Conservation (phyloP, 495 filamentous ascomycete species). For the Aspergillus ostianus region DNA sequence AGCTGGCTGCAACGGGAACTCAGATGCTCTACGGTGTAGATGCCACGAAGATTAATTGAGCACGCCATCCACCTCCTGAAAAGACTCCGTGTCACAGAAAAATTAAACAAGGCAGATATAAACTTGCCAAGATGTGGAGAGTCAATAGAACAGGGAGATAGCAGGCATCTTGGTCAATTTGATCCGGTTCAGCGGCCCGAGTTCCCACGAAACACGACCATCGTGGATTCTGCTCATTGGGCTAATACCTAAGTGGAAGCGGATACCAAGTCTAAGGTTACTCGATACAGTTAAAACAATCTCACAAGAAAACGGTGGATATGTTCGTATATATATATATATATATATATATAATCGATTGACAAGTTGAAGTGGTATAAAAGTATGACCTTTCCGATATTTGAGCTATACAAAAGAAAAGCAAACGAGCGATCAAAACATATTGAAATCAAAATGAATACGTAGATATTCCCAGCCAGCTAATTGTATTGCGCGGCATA, state of each 20-base stretch:
- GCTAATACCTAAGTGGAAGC: background rate
- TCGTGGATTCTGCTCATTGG: background rate
- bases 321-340: no score
- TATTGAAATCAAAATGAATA: constrained; percentile 15
- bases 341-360: no score
- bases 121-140: constrained; percentile 9
- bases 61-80: no score
- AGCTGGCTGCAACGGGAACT: background rate
- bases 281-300: no score
- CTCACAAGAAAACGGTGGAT: no score
- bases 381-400: background rate
- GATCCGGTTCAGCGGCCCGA: constrained; percentile 8
- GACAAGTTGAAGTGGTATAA: background rate
- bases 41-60: no score
- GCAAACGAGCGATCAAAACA: constrained; percentile 26
- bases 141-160: background rate
- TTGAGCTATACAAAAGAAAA: constrained; percentile 8
- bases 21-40: no score
- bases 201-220: background rate
- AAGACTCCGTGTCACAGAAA: no score
- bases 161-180: background rate
- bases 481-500: constrained; percentile 37
- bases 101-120: no score
- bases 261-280: no score
- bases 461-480: constrained; percentile 3